Evolutionary conservation across 2,329 filamentous ascomycete species (phyloP).

Genomic region (Thelonectria blattea): DNA sequence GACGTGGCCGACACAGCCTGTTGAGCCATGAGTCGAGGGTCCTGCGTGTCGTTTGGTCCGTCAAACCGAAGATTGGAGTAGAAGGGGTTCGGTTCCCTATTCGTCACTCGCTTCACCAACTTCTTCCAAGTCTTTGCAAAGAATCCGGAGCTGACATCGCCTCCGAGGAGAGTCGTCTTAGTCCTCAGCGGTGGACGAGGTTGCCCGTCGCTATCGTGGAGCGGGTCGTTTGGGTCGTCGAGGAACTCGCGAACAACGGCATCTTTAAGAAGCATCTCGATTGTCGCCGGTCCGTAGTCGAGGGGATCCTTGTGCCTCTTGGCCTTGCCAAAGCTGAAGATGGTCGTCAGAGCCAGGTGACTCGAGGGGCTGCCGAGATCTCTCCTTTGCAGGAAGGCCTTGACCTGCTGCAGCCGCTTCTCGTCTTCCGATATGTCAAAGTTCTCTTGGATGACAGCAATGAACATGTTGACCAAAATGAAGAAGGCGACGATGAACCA

Average conservation of each 20-base stretch:
- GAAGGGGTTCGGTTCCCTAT: constrained; percentile 89
- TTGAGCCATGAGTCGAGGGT: constrained; percentile 86
- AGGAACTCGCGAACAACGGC: constrained; percentile 94
- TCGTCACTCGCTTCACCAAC: constrained; percentile 60
- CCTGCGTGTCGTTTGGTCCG: constrained; percentile 76
- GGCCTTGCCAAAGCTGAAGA: constrained; percentile 68
- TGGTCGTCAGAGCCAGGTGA: constrained; percentile 77
- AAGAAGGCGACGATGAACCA: constrained; percentile 98
- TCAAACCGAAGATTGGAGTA: constrained; percentile 79
- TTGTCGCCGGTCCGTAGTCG: constrained; percentile 88
- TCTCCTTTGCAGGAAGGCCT: constrained; percentile 90
- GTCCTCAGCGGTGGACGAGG: constrained; percentile 40
- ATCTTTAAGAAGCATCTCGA: constrained; percentile 97
- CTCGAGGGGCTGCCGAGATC: constrained; percentile 76
- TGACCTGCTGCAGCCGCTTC: constrained; percentile 95
- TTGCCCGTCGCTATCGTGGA: constrained; percentile 41
- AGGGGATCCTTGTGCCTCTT: constrained; percentile 76
- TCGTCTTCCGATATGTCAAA: constrained; percentile 99
- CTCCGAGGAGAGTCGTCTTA: constrained; percentile 44
- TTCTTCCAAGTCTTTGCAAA: constrained; percentile 68
- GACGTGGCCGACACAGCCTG: constrained; percentile 87
- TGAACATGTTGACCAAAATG: constrained; percentile 99
- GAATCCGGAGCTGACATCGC: constrained; percentile 61
- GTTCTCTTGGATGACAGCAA: constrained; percentile 99
- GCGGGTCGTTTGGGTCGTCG: constrained; percentile 59